These are phyloP conservation scores for Paraphoma chrysanthemicola DNA, from an alignment of 2,329 filamentous ascomycete genomes.

Conservation along the genomic window DNA sequence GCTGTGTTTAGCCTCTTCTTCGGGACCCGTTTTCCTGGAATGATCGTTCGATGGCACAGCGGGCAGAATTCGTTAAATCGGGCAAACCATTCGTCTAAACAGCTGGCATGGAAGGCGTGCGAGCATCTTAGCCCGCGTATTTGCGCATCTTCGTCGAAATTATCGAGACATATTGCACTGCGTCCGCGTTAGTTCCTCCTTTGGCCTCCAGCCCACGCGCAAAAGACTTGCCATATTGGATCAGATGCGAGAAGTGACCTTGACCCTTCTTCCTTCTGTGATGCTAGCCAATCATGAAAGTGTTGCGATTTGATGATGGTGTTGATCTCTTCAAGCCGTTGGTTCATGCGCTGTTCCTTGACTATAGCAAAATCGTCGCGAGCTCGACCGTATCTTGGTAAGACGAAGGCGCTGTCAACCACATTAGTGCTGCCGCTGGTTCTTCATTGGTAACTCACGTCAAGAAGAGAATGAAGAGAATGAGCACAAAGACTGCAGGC, in stretches of 20 bases:
- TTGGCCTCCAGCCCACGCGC: background rate
- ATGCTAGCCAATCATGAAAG: conserved; percentile 42
- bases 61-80: conserved; percentile 48
- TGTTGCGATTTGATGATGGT: conserved; percentile 36
- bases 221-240: conserved; percentile 32
- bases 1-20: conserved; percentile 7
- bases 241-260: conserved; percentile 20
- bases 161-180: conserved; percentile 48
- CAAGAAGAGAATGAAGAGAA: conserved; percentile 37
- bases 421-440: conserved; percentile 8
- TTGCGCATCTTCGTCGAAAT: conserved; percentile 40
- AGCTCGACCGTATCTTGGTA: conserved; percentile 21
- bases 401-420: conserved; percentile 28
- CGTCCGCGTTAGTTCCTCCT: conserved; percentile 5
- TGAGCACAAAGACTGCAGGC: conserved; percentile 39
- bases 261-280: conserved; percentile 29
- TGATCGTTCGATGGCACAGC: conserved; percentile 46
- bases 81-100: conserved; percentile 48
- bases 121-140: conserved; percentile 44
- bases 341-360: conserved; percentile 32
- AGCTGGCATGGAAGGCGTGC: conserved; percentile 47
- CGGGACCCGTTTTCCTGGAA: conserved; percentile 28
- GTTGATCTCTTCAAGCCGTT: conserved; percentile 41
- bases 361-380: conserved; percentile 14
- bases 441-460: conserved; percentile 20